Base-by-base conservation (phyloP, 78 protist species). In the Dictyostelium citrinum region DNA sequence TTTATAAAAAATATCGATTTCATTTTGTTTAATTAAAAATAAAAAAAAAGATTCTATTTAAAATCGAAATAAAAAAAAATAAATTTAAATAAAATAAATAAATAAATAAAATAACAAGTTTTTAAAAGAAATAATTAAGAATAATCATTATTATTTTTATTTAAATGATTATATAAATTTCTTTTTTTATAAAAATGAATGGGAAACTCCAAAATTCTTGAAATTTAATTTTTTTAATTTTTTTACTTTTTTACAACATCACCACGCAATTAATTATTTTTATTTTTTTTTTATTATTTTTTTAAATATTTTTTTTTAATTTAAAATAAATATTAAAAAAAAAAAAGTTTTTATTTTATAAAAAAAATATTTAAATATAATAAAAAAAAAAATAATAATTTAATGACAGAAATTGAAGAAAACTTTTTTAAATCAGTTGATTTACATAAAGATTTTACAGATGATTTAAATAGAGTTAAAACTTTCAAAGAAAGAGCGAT, bases 381-480 rank as follows among this genome's bases (percentile, higher is more conserved):
- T 60, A 67, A 70, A 9, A 9, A 68, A 3, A 33, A 16, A 11
- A 70, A 16, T 5, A 70, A 33, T 67, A 29, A 27, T 11, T 29
- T 22, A 29, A 70, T 70, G 77, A 33, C 45, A 70, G 43, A 70
- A 3, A 17, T 70, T 27, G 46, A 70, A 16, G 77, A 70, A 12
- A 76, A 58, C 24, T 86, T 86, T 71, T 88, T 49, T 78, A 61
- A 78, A 12, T 61, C 82, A 5, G 93, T 88, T 12, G 29, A 20
- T 24, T 17, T 64, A 31, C 85, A 76, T 64, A 51, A 5, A 37
- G 85, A 78, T 27, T 86, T 61, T 86, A 64, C 39, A 22, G 20
- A 55, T 2, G 72, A 78, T 16, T 33, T 88, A 17, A 27, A 61
- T 3, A 76, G 35, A 33, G 55, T 88, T 29, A 61, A 33, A 49